phyloP scores from a whole-genome alignment of 352 stramenopile genomes.

The Globisporangium cystogenes region DNA sequence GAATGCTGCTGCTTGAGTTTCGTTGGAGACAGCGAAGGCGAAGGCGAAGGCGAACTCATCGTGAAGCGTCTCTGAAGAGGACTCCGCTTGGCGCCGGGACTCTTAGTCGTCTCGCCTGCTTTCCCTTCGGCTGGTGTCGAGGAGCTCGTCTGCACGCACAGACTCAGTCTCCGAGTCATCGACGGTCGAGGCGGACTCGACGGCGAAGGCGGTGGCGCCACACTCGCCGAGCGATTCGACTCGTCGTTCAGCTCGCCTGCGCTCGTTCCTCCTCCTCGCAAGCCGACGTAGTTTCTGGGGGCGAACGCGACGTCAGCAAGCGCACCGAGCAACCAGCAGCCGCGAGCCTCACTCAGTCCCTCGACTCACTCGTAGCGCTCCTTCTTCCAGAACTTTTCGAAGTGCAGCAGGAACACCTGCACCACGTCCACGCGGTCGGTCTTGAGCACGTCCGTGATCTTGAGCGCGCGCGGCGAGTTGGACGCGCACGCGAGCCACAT shows the following conservation, averaged over 20 bases:
- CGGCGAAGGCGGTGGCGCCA: slow-evolving; percentile 7
- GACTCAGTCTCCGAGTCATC: slow-evolving; percentile 33
- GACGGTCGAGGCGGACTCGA: slow-evolving; percentile 9
- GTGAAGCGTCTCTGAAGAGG: slow-evolving; percentile 36
- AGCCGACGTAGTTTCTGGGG: slow-evolving; percentile 58
- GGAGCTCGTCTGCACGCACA: slow-evolving; percentile 26
- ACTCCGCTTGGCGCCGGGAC: slow-evolving; percentile 14
- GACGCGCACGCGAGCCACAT: slow-evolving; percentile 76
- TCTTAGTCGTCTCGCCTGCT: slow-evolving; percentile 1
- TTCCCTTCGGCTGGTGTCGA: background rate
- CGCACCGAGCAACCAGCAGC: background rate
- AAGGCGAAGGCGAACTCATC: slow-evolving; percentile 15
- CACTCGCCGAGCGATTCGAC: background rate
- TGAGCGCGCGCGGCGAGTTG: slow-evolving; percentile 37
- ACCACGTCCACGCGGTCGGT: slow-evolving; percentile 54
- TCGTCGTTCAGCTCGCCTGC: background rate
- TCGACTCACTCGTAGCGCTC: slow-evolving; percentile 50
- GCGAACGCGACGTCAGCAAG: background rate
- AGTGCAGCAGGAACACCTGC: slow-evolving; percentile 60
- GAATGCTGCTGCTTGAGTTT: slow-evolving; percentile 1
- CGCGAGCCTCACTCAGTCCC: background rate
- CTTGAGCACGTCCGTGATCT: slow-evolving; percentile 72
- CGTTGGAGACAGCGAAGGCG: slow-evolving; percentile 7
- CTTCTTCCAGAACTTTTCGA: slow-evolving; percentile 80
- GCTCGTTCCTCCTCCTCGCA: slow-evolving; percentile 12